phyloP scores from a whole-genome alignment of 1,284 basidiomycete species.

The Singerocomus rubriflavus region DNA sequence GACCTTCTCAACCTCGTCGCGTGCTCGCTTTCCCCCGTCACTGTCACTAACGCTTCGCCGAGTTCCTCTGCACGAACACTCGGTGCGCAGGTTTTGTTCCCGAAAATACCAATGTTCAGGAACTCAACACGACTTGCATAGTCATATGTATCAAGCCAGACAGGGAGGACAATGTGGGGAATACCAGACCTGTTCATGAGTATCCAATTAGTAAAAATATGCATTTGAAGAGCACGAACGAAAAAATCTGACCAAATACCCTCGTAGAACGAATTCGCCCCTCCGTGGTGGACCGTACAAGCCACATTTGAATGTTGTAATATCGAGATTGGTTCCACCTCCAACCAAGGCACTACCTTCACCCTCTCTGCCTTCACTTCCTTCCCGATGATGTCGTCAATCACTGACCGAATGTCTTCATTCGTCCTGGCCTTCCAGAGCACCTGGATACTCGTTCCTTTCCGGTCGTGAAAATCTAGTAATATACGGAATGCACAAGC shows the following conservation, averaged over 20 bases:
- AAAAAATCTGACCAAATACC: constrained; percentile 12
- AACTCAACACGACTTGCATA: constrained; percentile 11
- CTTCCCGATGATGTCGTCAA: constrained; percentile 3
- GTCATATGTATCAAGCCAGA: constrained; percentile 19
- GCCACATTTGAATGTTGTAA: constrained; percentile 18
- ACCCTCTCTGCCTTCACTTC: constrained; percentile 7
- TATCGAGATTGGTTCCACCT: constrained; percentile 13
- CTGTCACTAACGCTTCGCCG: constrained; percentile 9
- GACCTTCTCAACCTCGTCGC: constrained; percentile 2
- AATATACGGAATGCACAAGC: constrained; percentile 8
- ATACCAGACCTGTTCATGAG: constrained; percentile 10
- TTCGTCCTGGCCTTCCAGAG: constrained; percentile 10
- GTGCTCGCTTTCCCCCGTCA: constrained; percentile 11
- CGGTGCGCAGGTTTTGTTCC: constrained; percentile 6
- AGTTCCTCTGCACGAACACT: constrained; percentile 12
- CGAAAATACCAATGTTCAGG: constrained; percentile 3
- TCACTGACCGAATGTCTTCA: neutral
- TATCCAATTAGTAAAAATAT: too few relatives aligned
- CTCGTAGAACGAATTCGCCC: constrained; percentile 22
- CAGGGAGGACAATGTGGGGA: constrained; percentile 13
- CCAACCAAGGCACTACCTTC: constrained; percentile 13
- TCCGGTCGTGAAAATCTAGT: constrained; percentile 2
- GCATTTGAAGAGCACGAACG: neutral
- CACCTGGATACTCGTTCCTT: neutral
- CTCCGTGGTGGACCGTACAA: constrained; percentile 21